phyloP scores from a whole-genome alignment of 306 rosid genomes.

The Spatholobus suberectus region DNA sequence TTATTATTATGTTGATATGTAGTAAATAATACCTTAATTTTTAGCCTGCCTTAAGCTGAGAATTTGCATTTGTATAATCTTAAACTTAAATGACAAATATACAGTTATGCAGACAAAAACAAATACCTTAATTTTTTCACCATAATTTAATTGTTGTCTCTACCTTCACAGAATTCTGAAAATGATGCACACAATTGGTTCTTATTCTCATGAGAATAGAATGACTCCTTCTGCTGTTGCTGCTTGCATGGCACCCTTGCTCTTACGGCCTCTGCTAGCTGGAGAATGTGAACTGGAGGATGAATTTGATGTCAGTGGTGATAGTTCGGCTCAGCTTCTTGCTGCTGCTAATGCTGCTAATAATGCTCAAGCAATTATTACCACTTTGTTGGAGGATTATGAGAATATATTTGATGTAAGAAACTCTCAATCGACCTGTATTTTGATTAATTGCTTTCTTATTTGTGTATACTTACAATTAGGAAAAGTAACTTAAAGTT shows the following conservation, averaged over 20 bases:
- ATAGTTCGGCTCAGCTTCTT: conserved; percentile 94
- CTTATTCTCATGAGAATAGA: conserved; percentile 86
- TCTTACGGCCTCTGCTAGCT: conserved; percentile 90
- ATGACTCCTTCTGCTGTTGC: conserved; percentile 98
- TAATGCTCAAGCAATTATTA: conserved; percentile 92
- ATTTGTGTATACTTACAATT: conserved; percentile 28
- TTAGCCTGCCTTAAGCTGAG: background rate
- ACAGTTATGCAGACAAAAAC: background rate
- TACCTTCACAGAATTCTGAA: conserved; percentile 75
- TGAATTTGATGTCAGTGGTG: conserved; percentile 88
- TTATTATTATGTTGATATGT: background rate
- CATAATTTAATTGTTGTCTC: background rate
- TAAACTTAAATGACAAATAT: background rate
- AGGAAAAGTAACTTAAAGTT: conserved; percentile 1
- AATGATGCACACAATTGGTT: conserved; percentile 93
- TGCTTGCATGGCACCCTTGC: conserved; percentile 99
- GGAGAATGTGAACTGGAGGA: conserved; percentile 98
- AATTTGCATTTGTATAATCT: background rate
- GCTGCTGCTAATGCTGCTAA: conserved; percentile 99
- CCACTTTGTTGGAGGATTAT: conserved; percentile 94
- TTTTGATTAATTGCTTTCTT: conserved; percentile 33
- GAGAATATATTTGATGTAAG: conserved; percentile 93
- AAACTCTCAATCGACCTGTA: conserved; percentile 13
- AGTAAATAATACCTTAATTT: background rate
- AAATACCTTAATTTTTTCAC: background rate